A percentile compares a stretch with the other conserved stretches of the same genome.
Evolutionary conservation across 306 rosid species (phyloP).

Genomic region (Comarum palustre): DNA sequence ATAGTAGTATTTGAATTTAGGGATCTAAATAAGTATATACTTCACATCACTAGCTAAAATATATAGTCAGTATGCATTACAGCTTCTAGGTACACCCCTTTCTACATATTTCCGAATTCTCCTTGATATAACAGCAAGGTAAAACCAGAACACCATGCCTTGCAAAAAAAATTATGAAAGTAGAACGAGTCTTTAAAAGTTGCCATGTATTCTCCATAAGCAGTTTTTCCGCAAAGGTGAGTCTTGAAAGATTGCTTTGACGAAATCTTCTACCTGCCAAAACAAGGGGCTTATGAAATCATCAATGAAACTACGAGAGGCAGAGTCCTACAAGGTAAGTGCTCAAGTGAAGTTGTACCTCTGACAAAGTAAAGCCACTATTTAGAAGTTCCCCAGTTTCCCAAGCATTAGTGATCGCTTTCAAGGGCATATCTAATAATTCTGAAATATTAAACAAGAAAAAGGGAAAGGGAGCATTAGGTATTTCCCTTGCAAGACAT

Average conservation of each 20-base stretch:
- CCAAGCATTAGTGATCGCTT: constrained; percentile 76
- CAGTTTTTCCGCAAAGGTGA: constrained; percentile 78
- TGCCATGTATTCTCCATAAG: constrained; percentile 57
- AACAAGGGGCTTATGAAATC: constrained; percentile 9
- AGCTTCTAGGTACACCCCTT: neutral
- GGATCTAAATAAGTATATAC: neutral
- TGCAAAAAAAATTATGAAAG: neutral
- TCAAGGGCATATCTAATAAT: constrained; percentile 83
- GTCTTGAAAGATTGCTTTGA: constrained; percentile 83
- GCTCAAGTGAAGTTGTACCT: constrained; percentile 53
- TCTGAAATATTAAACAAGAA: constrained; percentile 40
- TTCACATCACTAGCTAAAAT: neutral
- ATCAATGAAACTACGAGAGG: neutral
- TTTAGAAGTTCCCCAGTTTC: constrained; percentile 58
- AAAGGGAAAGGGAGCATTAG: constrained; percentile 1
- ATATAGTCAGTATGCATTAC: no score
- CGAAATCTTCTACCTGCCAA: constrained; percentile 64
- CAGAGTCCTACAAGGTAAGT: neutral
- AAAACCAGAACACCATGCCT: neutral
- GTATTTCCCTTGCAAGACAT: constrained; percentile 9
- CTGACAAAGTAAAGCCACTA: constrained; percentile 57
- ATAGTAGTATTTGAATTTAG: no score
- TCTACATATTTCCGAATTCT: neutral
- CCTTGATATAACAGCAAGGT: neutral
- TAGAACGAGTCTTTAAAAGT: constrained; percentile 29